Evolutionary conservation across 805 yeast species (phyloP), one percentile per base, ranked within the genome.

Genomic region (Candida michaelii): DNA sequence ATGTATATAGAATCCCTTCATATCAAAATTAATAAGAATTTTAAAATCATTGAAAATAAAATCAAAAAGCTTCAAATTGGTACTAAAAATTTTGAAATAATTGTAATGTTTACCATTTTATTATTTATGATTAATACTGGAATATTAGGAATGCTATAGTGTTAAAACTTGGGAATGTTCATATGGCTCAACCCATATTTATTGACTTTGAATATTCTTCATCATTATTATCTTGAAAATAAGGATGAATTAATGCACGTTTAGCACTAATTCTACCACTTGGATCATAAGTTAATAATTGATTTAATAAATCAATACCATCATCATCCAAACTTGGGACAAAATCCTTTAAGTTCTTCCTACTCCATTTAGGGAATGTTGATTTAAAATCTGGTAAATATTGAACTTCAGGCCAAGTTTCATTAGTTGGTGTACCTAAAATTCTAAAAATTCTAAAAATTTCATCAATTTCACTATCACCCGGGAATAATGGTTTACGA

Each of bases 391-490:
- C 97, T 13, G 97, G 97, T 61, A 93, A 73, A 47, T 85, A 79
- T 32, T 83, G 78, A 35, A 93, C 95, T 51, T 90, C 96, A 6
- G 98, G 97, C 99, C 99, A 93, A 14, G 78, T 73, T 39, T 86
- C 87, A 62, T 89, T 97, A 48, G 79, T 85, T 35, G 99, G 99
- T 2, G 98, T 91, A 14, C 99, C 99, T 66, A 93, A 75, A 41
- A 87, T 74, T 50, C 96, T 78, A 68, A 93, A 93, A 45, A 93
- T 93, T 63, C 93, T 78, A 72, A 90, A 90, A 51, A 93, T 86
- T 68, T 93, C 97, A 62, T 93, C 99, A 58, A 93, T 95, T 62
- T 93, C 99, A 9, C 96, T 89, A 62, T 93, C 97, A 5, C 99
- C 99, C 0, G 98, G 96, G 68, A 93, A 91, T 40, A 93, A 65